Evolutionary conservation across 2,329 filamentous ascomycete genomes (phyloP).

Genomic region (Exophiala spinifera): DNA sequence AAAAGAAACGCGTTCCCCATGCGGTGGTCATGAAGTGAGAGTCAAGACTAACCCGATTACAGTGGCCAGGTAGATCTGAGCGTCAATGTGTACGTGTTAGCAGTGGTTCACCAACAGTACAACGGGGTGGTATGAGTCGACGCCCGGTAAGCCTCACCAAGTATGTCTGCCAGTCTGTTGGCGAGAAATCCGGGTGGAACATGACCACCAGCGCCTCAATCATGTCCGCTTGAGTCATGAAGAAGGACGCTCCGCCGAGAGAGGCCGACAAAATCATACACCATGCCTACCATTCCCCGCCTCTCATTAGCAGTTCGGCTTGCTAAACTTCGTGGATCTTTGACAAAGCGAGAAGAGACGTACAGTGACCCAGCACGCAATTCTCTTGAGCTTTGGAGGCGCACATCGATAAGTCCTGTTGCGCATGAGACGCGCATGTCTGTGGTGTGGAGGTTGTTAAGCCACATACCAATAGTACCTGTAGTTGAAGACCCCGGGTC

Average conservation of each 20-base stretch:
- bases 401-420: not conserved
- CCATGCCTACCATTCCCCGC: conserved; percentile 1
- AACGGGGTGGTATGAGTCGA: not conserved
- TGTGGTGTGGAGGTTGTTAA: not conserved
- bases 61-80: conserved; percentile 3
- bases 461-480: too few species aligned
- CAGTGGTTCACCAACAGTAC: not conserved
- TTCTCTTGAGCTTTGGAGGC: conserved; percentile 1
- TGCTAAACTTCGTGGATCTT: not conserved
- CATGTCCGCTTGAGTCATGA: conserved; percentile 9
- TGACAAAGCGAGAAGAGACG: not conserved
- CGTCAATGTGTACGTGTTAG: not conserved
- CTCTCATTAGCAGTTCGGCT: not conserved
- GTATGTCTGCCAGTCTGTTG: conserved; percentile 4
- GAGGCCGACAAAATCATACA: conserved; percentile 3
- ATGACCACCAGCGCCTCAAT: conserved; percentile 5
- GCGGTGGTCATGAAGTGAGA: not conserved
- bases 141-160: not conserved
- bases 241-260: conserved; percentile 4
- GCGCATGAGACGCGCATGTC: not conserved
- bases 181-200: conserved; percentile 3
- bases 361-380: conserved; percentile 6
- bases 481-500: too few species aligned
- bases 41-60: not conserved
- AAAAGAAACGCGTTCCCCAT: too few species aligned